Evolutionary conservation across 148 eudicot species (phyloP), one percentile per base, ranked within the genome.

Genomic region (Chenopodium berlandieri): DNA sequence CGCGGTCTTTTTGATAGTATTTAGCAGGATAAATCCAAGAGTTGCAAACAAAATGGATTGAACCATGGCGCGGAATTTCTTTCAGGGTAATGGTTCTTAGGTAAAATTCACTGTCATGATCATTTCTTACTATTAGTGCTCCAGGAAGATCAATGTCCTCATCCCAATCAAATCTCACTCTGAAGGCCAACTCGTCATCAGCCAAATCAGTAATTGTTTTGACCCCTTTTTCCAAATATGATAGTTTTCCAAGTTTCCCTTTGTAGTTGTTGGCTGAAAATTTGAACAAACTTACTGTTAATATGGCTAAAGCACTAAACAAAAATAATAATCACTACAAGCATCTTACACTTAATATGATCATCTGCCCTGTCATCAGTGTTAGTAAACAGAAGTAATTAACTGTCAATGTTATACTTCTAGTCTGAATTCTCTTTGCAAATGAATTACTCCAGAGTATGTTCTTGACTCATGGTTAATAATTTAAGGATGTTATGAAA

Each of bases 21-120:
- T 86, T 75, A 73, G 88, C 82, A 1, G 90, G 93, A 81, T 91
- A 93, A 56, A 93, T 87, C 95, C 94, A 90, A 1, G 94, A 89
- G 77, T 91, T 88, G 83, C 95, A 92, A 19, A 87, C 80, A 66
- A 93, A 91, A 78, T 88, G 87, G 23, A 93, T 7, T 10, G 73
- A 82, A 5, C 89, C 93, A 76, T 89, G 89, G 20, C 80, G 82
- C 1, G 93, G 94, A 50, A 91, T 85, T 32, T 52, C 25, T 50
- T 88, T 71, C 5, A 92, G 86, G 1, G 94, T 90, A 27, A 92
- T 83, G 1, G 86, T 88, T 81, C 82, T 91, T 0, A 93, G 92
- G 83, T 88, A 89, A 75, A 93, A 90, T 62, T 74, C 77, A 1
- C 90, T 91, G 68, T 75, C 86, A 77, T 90, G 93, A 34, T 78